Evolutionary conservation across 305 asterid genomes (phyloP), one percentile per base, ranked within the genome.

Genomic region (Fraxinus floribunda): DNA sequence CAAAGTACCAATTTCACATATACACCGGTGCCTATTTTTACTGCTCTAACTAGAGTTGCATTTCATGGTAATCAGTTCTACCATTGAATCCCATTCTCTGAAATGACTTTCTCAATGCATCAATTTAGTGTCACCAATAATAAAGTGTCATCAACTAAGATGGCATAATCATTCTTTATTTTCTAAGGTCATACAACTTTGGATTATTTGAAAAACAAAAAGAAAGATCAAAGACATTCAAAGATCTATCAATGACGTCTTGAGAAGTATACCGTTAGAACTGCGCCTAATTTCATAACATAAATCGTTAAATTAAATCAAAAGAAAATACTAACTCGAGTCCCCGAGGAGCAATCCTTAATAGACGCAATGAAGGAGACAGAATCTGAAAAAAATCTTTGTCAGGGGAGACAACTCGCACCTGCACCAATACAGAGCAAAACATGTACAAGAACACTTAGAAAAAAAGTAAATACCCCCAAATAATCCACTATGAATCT

Each of bases 331-430:
- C 98, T 89, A 76, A 94, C 99, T 92, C 94, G 85, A 90, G 87
- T 79, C 99, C 99, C 78, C 98, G 98, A 84, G 97, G 97, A 85
- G 99, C 99, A 80, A 93, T 93, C 88, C 98, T 95, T 88, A 95
- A 81, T 46, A 95, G 95, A 81, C 99, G 99, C 88, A 95, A 81
- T 46, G 99, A 95, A 83, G 99, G 99, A 84, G 98, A 94, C 5
- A 95, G 88, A 83, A 95, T 92, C 92, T 95, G 99, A 64, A 95
- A 95, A 86, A 95, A 96, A 85, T 96, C 99, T 89, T 92, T 96
- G 90, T 96, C 99, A 0, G 99, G 99, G 78, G 99, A 96, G 81
- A 95, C 99, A 82, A 95, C 97, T 84, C 99, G 94, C 41, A 95
- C 99, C 99, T 95, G 91, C 83, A 88, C 60, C 70, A 81, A 80